These are phyloP conservation scores for Fusarium sp. DNA, from an alignment of 2,329 filamentous ascomycete species.

Conservation along the genomic window DNA sequence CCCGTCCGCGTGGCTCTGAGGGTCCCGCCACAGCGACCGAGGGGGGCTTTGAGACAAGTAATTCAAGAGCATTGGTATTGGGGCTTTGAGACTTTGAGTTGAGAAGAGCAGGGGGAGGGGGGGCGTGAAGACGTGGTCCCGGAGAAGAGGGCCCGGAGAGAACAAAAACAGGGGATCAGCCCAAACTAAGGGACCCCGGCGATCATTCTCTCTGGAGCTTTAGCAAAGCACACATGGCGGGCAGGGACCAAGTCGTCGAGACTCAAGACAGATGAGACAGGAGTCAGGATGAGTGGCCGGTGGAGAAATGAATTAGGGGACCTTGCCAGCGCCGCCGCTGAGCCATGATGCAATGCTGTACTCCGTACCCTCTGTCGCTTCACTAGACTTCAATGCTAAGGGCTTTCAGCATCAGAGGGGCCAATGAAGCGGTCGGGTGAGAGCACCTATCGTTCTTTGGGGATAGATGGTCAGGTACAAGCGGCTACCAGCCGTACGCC, in stretches of 20 bases:
- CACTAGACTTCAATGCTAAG: conserved; percentile 15
- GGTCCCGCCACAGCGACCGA: conserved; percentile 26
- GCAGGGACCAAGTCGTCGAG: conserved; percentile 21
- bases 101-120: background rate
- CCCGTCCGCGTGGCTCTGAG: conserved; percentile 42
- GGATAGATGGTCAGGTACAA: conserved; percentile 41
- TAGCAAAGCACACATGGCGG: conserved; percentile 28
- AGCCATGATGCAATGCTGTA: conserved; percentile 27
- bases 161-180: conserved; percentile 7
- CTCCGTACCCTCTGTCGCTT: conserved; percentile 23
- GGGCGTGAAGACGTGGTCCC: conserved; percentile 16
- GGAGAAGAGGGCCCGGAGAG: conserved; percentile 36
- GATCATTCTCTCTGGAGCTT: conserved; percentile 21
- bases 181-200: conserved; percentile 20
- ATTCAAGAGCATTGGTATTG: conserved; percentile 31
- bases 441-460: conserved; percentile 20
- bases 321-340: conserved; percentile 29
- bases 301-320: conserved; percentile 23
- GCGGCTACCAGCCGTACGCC: conserved; percentile 32
- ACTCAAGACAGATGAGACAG: background rate
- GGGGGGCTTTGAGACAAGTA: conserved; percentile 25
- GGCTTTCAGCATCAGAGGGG: background rate
- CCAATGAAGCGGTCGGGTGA: conserved; percentile 9
- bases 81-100: conserved; percentile 3
- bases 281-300: background rate